Base-by-base conservation (phyloP, 1,284 basidiomycete species). In the Rhodofomes roseus region DNA sequence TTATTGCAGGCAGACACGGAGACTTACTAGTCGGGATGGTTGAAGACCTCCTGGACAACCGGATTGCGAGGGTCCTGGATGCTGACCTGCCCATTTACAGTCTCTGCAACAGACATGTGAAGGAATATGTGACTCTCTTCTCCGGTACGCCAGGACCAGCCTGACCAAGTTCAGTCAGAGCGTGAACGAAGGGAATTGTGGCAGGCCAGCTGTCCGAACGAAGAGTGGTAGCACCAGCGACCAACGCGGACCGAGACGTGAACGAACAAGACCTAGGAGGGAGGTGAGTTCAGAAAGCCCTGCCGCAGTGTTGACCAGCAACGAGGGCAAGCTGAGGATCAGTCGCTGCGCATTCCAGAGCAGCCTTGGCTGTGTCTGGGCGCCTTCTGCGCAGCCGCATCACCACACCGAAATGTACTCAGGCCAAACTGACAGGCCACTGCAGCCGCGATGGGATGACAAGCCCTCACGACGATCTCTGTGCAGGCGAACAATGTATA, bases 11-110 rank as follows among this genome's bases (percentile, higher is more conserved):
- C 39, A 23, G 54, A 61, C n/a, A 56, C 43, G 7, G 39, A 54
- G 31, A 69, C 72, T 66, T 46, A 76, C 75, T 61, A 67, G 58
- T 71, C 70, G 54, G 68, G 64, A 59, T 65, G 69, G 8, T 36
- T 54, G 41, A 66, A 34, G 51, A 66, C 64, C 55, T 69, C 66
- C 41, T 63, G 40, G 27, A 63, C 61, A 29, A 62, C 59, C 11
- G 61, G 48, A 59, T 55, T 65, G 37, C 59, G 62, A 52, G 56
- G 53, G 53, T 64, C 64, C 39, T 60, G 60, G 52, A 56, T 60
- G 37, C 58, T 39, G 34, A 51, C 25, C 29, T 51, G 55, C 40
- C 34, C 50, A 27, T 34, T 40, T 37, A 53, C 29, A 16, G 39
- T n/a, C n/a, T n/a, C 44, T 23, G 51, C 40, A 52, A 51, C 37